Evolutionary conservation across 1,139 yeast species (phyloP), one percentile per base, ranked within the genome.

Genomic region (Sugiyamaella castrensis): DNA sequence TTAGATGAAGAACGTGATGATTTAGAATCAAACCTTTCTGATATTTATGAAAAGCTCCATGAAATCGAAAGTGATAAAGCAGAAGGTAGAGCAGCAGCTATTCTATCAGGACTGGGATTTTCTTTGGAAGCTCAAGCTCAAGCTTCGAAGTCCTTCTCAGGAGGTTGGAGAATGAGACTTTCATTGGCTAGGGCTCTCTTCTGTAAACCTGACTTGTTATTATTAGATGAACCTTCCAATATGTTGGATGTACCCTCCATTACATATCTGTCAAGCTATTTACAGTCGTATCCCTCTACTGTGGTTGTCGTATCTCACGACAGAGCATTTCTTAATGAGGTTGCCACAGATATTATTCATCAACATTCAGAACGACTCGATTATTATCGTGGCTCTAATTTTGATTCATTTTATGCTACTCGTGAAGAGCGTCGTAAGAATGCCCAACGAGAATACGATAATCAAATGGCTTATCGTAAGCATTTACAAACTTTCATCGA

Each of bases 161-260:
- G 98, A 79, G 98, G 98, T 82, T 92, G 98, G 98, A 84, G 98
- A 79, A 92, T 92, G 98, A 85, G 98, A 75, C 78, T 92, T 58
- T 87, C 98, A n/a, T 77, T 92, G 55, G 98, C 98, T 2, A 81
- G 98, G 72, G 98, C 98, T 0, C 78, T 92, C 67, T 92, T 92
- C 76, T 92, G 97, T 77, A 86, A 87, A 67, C 98, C 98, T 0
- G 98, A 94, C 68, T 76, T 92, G 58, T 75, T 92, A 59, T 74
- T 92, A 64, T 77, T 92, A 57, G 98, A 92, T 80, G 98, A 92
- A 78, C 98, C 98, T 63, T 91, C 98, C 58, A 92, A 92, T 84
- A 92, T 91, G 97, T 86, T 92, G 95, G 98, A 92, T 80, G 97
- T 92, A 69, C 98, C 98, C 30, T 91, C 98, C 47, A 88, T 92